Base-by-base conservation (phyloP, 805 yeast genomes). In the Phaffomyces antillensis region DNA sequence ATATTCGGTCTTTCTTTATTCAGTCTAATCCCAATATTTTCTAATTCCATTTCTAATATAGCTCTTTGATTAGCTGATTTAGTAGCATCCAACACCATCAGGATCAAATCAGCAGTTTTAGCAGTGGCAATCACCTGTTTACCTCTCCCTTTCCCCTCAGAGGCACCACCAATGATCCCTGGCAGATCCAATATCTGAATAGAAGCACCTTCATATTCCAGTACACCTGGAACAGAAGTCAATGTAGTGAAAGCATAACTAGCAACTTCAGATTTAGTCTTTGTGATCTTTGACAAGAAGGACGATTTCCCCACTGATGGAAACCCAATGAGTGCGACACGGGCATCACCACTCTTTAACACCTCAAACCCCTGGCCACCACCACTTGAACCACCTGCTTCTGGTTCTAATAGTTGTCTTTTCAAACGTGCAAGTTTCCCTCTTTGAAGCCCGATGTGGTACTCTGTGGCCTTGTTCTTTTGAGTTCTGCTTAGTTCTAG, bases 261-360 rank as follows among this genome's bases (percentile, higher is more conserved):
- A 7, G 98, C 99, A 42, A 95, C 86, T 63, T 89, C 98, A 1
- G 96, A 85, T 63, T 87, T 87, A 2, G 98, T 91, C 57, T 86
- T 86, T 18, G 99, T 91, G 44, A 93, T 86, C 58, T 88, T 87
- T 17, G 88, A 81, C 48, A 91, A 71, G 52, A 91, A 79, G 2
- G 96, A 87, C 1, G 97, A 90, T 58, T 91, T 91, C 62, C 99
- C 99, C 23, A 93, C 99, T 2, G 97, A 90, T 16, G 99, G 99
- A 63, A 90, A 91, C 28, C 99, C 99, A 65, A 93, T 90, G 44
- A 91, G 71, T 17, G 95, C 95, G 3, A 88, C 96, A 54, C 99
- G 76, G 0, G 98, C 97, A 72, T 91, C 97, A 35, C 98, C 98
- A 39, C 93, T 83, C 64, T 93, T 91, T 37, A 88, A 80, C 2